Base-by-base conservation (phyloP, 2,329 filamentous ascomycete species). In the Claviceps fusiformis region DNA sequence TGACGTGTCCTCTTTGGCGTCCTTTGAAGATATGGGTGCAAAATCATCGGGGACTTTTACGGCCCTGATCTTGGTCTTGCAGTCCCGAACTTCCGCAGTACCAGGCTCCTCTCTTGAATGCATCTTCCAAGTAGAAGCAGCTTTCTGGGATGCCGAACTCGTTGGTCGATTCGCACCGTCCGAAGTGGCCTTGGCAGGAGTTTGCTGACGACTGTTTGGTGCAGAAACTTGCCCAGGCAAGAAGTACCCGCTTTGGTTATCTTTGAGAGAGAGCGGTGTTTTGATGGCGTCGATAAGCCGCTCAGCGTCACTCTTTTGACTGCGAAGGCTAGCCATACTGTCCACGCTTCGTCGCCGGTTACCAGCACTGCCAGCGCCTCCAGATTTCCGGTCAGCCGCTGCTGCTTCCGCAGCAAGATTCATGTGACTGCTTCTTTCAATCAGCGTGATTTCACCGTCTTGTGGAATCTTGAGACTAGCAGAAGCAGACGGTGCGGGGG, bases 271-370 rank as follows among this genome's bases (percentile, higher is more conserved):
- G 1, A 81, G 67, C 0, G 85, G 79, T 11, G 79, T 82, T 61
- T 84, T 79, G 3, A 89, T 86, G 2, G 85, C 85, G 63, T 87
- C 79, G 29, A 89, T 88, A 13, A 89, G 71, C 33, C 85, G 74
- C 57, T 89, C 85, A 0, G 85, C 82, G 60, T 88, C 83, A 59
- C 82, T 81, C 44, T 65, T 70, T 17, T 71, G 76, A 59, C 82
- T 85, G 2, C 59, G 69, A n/a, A 60, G 65, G 50, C 74, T 78
- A 43, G 58, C 67, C 27, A 66, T 59, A 55, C 75, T 78, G 27
- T 59, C 68, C 31, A 67, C 57, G 50, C 75, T 79, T 27, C 56
- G 62, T 3, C 27, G 45, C 7, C 61, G 59, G 37, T 63, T 62
- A 50, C 56, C 54, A 24, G 60, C 50, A 55, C 63, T 67, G 31